Conservation (phyloP, 371 early-diverging fungal genomes). For the Mortierella sp. region DNA sequence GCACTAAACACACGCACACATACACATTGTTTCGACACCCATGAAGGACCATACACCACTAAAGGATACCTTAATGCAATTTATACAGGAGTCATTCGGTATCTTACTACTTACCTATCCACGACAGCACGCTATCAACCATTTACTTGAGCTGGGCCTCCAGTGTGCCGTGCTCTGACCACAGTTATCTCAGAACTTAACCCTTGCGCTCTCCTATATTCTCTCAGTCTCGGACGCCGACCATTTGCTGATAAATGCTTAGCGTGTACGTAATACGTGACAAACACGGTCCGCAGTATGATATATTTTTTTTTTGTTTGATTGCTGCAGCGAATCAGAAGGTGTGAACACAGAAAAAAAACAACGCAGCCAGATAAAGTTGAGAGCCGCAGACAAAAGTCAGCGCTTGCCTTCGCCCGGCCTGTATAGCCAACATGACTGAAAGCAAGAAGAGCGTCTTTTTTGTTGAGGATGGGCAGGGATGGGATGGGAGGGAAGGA, state of each 20-base stretch:
- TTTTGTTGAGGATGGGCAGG: constrained; percentile 3
- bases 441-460: constrained; percentile 1
- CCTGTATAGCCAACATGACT: neutral
- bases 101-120: too few species aligned
- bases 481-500: constrained; percentile 5
- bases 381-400: constrained; percentile 9
- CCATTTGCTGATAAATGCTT: neutral
- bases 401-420: neutral
- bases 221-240: constrained; percentile 19
- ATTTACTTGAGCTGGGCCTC: too few species aligned
- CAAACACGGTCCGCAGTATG: constrained; percentile 17
- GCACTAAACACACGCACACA: neutral
- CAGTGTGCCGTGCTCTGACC: too few species aligned
- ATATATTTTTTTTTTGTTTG: neutral
- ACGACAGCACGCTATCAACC: too few species aligned
- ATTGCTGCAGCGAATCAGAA: constrained; percentile 14
- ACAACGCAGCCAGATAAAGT: constrained; percentile 1
- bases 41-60: too few species aligned
- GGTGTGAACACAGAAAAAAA: constrained; percentile 9
- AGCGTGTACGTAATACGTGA: constrained; percentile 23
- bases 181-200: neutral
- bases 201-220: neutral
- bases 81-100: too few species aligned
- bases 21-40: too few species aligned
- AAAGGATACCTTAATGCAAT: too few species aligned